phyloP scores from a whole-genome alignment of 768 basidiomycete genomes.

The Wakefieldia striispora region DNA sequence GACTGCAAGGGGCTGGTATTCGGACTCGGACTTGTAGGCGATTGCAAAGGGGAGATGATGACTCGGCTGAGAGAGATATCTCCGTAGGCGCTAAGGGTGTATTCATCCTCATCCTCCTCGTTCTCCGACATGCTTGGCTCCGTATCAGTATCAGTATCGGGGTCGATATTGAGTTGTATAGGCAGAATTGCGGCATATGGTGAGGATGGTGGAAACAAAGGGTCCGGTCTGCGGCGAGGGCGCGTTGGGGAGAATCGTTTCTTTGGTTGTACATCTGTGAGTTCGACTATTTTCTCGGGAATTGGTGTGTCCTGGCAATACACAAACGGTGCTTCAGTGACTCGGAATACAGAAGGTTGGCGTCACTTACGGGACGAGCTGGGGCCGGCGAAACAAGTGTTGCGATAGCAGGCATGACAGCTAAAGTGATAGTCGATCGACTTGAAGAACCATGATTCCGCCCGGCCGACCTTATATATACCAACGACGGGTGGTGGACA shows the following conservation, averaged over 20 bases:
- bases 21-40: neutral
- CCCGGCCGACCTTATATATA: too few relatives aligned
- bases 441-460: too few relatives aligned
- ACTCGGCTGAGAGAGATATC: slow-evolving; percentile 43
- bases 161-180: neutral
- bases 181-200: neutral
- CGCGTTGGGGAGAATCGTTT: neutral
- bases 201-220: neutral
- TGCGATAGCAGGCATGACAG: too few relatives aligned
- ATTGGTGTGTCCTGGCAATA: too few relatives aligned
- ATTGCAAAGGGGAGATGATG: slow-evolving; percentile 31
- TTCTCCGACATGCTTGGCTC: neutral
- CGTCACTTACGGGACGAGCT: too few relatives aligned
- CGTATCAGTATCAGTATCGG: neutral
- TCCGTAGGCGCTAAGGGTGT: slow-evolving; percentile 44
- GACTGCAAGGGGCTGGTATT: neutral
- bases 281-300: too few relatives aligned
- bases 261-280: neutral
- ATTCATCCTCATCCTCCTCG: slow-evolving; percentile 31
- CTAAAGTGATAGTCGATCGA: too few relatives aligned
- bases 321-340: too few relatives aligned
- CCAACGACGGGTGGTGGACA: too few relatives aligned
- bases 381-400: too few relatives aligned
- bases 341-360: too few relatives aligned
- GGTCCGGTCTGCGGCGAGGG: neutral